Percentiles rank a stretch among this genome's conserved stretches.
Evolutionary conservation across 140 eudicot genomes (phyloP).

Genomic region (Senecio squalidus): DNA sequence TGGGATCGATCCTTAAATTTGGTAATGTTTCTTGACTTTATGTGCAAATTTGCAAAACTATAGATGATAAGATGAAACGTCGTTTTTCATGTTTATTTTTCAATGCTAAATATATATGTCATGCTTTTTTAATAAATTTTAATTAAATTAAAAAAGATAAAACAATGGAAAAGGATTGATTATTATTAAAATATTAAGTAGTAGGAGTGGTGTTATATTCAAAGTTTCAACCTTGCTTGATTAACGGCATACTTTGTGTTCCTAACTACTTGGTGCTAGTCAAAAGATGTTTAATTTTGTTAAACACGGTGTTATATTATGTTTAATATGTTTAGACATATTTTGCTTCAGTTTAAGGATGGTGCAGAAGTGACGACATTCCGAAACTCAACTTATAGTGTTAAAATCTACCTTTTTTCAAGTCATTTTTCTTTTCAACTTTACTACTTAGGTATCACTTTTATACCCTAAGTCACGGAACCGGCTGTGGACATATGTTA

Average conservation of each 20-base stretch:
- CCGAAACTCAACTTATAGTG: too few relatives aligned
- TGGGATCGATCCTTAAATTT: neutral
- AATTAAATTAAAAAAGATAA: neutral
- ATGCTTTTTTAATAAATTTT: neutral
- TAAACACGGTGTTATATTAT: too few relatives aligned
- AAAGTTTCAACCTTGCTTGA: conserved; percentile 22
- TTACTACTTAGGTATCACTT: too few relatives aligned
- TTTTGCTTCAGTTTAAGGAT: too few relatives aligned
- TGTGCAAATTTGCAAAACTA: conserved; percentile 5
- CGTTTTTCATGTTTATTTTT: neutral
- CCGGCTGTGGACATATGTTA: too few relatives aligned
- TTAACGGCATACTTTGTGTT: conserved; percentile 28
- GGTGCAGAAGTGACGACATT: too few relatives aligned
- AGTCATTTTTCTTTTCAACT: too few relatives aligned
- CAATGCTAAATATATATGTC: neutral
- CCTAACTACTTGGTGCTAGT: neutral
- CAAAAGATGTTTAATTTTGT: conserved; percentile 6
- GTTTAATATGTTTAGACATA: too few relatives aligned
- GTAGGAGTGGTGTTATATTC: conserved; percentile 5
- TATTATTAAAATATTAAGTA: neutral
- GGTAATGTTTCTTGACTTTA: neutral
- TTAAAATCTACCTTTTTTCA: too few relatives aligned
- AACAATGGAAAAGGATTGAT: neutral
- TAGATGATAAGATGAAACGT: neutral
- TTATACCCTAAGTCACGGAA: too few relatives aligned